A percentile compares a stretch with the other conserved stretches of the same genome.
Conservation (phyloP, 2,329 filamentous ascomycete genomes). For the Niveomyces coronatus region DNA sequence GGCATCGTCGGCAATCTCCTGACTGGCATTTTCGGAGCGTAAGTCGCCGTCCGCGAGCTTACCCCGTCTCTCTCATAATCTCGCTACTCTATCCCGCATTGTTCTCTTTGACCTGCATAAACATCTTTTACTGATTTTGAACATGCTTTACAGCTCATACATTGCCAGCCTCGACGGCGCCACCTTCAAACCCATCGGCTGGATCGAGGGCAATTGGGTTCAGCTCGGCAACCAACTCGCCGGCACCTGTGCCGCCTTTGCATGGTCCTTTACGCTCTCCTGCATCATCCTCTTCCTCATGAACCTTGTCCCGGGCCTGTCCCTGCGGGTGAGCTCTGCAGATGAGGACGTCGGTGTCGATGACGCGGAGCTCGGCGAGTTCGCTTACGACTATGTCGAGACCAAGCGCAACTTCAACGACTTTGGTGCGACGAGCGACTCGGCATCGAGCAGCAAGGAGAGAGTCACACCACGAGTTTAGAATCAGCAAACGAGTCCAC, state of each 20-base stretch:
- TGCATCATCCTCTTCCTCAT: slow-evolving; percentile 60
- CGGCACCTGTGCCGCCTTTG: slow-evolving; percentile 53
- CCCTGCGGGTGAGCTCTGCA: slow-evolving; percentile 55
- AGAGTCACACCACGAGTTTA: slow-evolving; percentile 19
- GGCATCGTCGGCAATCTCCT: slow-evolving; percentile 72
- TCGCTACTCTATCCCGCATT: too few relatives aligned
- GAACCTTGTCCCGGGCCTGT: slow-evolving; percentile 61
- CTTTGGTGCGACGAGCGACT: slow-evolving; percentile 10
- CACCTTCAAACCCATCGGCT: slow-evolving; percentile 48
- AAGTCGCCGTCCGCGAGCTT: too few relatives aligned
- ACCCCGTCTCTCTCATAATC: background rate
- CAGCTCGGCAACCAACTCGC: slow-evolving; percentile 64
- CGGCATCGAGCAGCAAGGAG: slow-evolving; percentile 18
- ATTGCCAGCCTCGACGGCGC: slow-evolving; percentile 65
- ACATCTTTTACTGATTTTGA: slow-evolving; percentile 10
- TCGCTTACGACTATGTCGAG: slow-evolving; percentile 78
- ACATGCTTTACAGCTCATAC: slow-evolving; percentile 39
- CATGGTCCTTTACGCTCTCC: slow-evolving; percentile 57
- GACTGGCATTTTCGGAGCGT: slow-evolving; percentile 68
- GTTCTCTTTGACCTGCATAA: background rate
- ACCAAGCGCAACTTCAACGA: slow-evolving; percentile 50
- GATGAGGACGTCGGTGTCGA: slow-evolving; percentile 62
- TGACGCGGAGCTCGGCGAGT: slow-evolving; percentile 70
- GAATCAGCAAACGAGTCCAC: too few relatives aligned
- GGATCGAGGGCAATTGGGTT: slow-evolving; percentile 60